phyloP scores from a whole-genome alignment of 192 early-diverging fungal species.

The Coemansia sp. region DNA sequence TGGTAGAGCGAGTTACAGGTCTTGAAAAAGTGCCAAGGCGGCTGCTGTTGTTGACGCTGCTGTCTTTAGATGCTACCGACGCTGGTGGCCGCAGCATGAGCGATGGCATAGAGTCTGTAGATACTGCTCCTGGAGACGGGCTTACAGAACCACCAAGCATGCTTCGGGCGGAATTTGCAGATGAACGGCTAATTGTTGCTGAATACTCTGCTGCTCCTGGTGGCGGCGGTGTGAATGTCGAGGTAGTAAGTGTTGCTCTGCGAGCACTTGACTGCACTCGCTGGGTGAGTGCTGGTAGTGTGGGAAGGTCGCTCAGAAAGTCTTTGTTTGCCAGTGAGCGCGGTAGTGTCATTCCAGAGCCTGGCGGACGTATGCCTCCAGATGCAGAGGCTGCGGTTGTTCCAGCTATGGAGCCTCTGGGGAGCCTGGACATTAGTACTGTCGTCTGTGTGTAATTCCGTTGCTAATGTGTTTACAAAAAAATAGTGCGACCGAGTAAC shows the following conservation, averaged over 20 bases:
- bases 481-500: too few relatives aligned
- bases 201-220: not conserved
- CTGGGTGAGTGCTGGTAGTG: conserved; percentile 33
- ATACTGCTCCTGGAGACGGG: conserved; percentile 18
- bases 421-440: conserved; percentile 40
- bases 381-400: conserved; percentile 11
- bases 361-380: conserved; percentile 32
- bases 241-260: conserved; percentile 33
- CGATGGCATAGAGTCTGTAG: conserved; percentile 4
- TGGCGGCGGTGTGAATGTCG: conserved; percentile 35
- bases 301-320: conserved; percentile 23
- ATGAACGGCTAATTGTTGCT: conserved; percentile 27
- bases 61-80: not conserved
- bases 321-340: conserved; percentile 17
- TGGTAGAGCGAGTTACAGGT: conserved; percentile 9
- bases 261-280: conserved; percentile 20
- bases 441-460: not conserved
- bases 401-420: conserved; percentile 23
- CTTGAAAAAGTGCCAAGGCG: not conserved
- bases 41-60: not conserved
- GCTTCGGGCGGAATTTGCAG: conserved; percentile 21
- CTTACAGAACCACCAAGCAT: conserved; percentile 20
- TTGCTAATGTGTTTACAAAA: too few relatives aligned
- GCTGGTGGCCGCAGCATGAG: conserved; percentile 6
- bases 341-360: conserved; percentile 36